Evolutionary conservation across 768 basidiomycete genomes (phyloP).

Genomic region (Brasilioporus rufonigricans): DNA sequence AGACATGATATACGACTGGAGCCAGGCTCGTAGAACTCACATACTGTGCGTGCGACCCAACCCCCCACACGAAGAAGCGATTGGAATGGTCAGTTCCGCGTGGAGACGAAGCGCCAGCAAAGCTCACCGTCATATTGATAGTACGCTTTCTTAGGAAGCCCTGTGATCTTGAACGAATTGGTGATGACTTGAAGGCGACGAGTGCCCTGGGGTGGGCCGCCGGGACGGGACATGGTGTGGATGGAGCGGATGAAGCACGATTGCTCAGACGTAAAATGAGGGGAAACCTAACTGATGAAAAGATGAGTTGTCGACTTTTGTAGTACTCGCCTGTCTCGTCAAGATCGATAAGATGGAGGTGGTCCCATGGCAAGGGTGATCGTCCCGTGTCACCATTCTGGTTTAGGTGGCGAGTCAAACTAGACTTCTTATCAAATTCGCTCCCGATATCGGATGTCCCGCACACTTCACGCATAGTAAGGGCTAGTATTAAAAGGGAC

Average conservation of each 20-base stretch:
- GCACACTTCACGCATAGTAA: neutral
- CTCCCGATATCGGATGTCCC: neutral
- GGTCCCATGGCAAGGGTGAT: neutral
- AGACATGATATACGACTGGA: neutral
- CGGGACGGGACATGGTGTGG: constrained; percentile 21
- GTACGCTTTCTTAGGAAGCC: constrained; percentile 25
- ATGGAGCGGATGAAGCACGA: constrained; percentile 1
- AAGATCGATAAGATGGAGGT: constrained; percentile 27
- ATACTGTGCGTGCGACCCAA: constrained; percentile 16
- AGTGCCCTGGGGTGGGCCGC: constrained; percentile 14
- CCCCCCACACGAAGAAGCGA: constrained; percentile 3
- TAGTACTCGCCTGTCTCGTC: neutral
- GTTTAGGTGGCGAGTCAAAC: neutral
- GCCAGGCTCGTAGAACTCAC: constrained; percentile 17
- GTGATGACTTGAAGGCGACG: constrained; percentile 29
- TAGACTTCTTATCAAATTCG: neutral
- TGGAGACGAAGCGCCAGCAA: neutral
- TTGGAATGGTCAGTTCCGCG: constrained; percentile 5
- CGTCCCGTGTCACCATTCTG: neutral
- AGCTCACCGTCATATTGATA: constrained; percentile 35
- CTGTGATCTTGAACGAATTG: constrained; percentile 32
- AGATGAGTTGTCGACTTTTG: neutral
- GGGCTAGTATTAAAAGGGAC: constrained; percentile 22
- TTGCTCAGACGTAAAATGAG: neutral
- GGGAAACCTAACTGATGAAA: neutral